These are phyloP conservation scores for Rheum nobile DNA, from an alignment of 148 eudicot species.

Conservation along the genomic window DNA sequence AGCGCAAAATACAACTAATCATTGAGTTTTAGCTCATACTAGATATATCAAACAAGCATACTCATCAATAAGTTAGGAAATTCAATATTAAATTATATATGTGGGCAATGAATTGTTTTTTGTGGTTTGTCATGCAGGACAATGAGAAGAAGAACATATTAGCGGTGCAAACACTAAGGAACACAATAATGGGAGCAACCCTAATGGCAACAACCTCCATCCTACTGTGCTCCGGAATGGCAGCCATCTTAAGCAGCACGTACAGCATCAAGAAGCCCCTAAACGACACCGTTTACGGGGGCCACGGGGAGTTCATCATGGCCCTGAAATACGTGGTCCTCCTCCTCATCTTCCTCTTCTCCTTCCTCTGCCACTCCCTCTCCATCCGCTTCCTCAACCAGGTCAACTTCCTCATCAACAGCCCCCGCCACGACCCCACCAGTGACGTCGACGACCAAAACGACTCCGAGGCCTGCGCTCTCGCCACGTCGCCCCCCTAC, in stretches of 20 bases:
- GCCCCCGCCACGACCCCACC: slow-evolving; percentile 14
- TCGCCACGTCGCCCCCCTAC: slow-evolving; percentile 22
- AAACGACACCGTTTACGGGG: slow-evolving; percentile 77
- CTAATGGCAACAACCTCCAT: slow-evolving; percentile 96
- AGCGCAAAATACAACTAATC: too few relatives aligned
- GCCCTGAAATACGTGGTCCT: slow-evolving; percentile 77
- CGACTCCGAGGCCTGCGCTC: neutral
- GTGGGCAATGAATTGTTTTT: too few relatives aligned
- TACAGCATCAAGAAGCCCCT: slow-evolving; percentile 75
- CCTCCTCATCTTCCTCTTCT: slow-evolving; percentile 59
- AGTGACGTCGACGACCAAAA: neutral
- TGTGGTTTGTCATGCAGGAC: slow-evolving; percentile 40
- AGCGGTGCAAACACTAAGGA: slow-evolving; percentile 85
- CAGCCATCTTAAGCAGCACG: slow-evolving; percentile 88
- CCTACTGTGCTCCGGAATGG: slow-evolving; percentile 72
- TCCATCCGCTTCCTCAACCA: slow-evolving; percentile 84
- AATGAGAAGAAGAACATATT: slow-evolving; percentile 91
- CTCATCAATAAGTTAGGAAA: too few relatives aligned
- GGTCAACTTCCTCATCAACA: slow-evolving; percentile 43
- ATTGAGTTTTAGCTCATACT: too few relatives aligned
- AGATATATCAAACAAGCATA: too few relatives aligned
- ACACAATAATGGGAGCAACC: slow-evolving; percentile 94
- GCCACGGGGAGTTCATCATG: slow-evolving; percentile 83
- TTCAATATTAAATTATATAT: too few relatives aligned
- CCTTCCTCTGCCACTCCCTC: slow-evolving; percentile 71